phyloP scores from a whole-genome alignment of 441 rosid genomes.

The Gossypium armourianum region DNA sequence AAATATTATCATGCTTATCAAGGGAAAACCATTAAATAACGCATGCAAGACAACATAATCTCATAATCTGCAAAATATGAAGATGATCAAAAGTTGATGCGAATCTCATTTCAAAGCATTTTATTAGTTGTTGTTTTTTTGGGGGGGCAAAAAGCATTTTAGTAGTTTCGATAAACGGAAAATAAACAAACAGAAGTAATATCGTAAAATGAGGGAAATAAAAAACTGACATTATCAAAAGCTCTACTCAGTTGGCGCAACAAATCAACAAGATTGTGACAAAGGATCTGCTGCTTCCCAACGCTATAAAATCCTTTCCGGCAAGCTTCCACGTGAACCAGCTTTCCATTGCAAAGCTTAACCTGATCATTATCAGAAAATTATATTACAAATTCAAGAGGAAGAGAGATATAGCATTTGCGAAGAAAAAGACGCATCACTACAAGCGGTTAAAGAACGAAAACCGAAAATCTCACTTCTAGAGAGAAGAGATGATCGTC shows the following conservation, averaged over 20 bases:
- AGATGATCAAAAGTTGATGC: background rate
- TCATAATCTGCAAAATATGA: background rate
- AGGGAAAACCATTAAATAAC: background rate
- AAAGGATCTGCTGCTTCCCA: slow-evolving; percentile 64
- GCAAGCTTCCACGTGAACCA: slow-evolving; percentile 70
- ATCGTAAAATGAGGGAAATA: background rate
- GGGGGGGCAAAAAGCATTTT: no score
- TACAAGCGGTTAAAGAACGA: background rate
- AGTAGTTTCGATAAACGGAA: background rate
- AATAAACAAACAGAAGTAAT: background rate
- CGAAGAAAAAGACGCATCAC: background rate
- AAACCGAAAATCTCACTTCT: slow-evolving; percentile 37
- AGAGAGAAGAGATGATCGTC: slow-evolving; percentile 81
- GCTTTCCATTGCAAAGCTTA: slow-evolving; percentile 85
- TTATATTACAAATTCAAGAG: background rate
- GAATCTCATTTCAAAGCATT: background rate
- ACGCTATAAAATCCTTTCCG: slow-evolving; percentile 57
- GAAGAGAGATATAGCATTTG: background rate
- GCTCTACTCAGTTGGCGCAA: slow-evolving; percentile 80
- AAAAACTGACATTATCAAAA: slow-evolving; percentile 54
- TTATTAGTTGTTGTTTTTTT: no score
- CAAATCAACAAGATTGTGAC: slow-evolving; percentile 80
- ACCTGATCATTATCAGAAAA: slow-evolving; percentile 33
- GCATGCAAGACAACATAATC: background rate
- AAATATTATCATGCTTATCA: background rate